Evolutionary conservation across 2,329 filamentous ascomycete genomes (phyloP), one percentile per base, ranked within the genome.

Genomic region (Ceratocystis colombiana): DNA sequence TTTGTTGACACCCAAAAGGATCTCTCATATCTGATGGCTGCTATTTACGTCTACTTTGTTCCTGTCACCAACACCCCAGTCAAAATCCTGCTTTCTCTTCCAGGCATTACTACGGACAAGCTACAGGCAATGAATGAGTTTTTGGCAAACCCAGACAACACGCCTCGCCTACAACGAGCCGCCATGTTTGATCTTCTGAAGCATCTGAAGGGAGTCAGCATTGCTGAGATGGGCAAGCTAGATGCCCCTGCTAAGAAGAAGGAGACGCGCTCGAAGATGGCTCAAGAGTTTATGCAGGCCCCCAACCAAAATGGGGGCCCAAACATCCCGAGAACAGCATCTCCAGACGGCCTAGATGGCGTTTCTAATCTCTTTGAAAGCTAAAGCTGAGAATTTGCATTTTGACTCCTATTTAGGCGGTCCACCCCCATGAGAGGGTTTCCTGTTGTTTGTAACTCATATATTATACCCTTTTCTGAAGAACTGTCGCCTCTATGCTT

Each of bases 1-100:
- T 99, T 97, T 75, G 92, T 96, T 44, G 94, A 99, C 71, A 84
- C 95, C 69, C 94, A 99, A 72, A 93, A 92, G 73, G 92, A 99
- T 64, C 81, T 99, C 25, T 93, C 91, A 0, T 84, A 86, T 25
- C 80, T 97, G 46, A 96, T 99, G 69, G 92, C 92, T 0, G 84
- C 87, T 3, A 94, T 97, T 68, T 80, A 96, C 71, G 82, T 88
- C 7, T 83, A 88, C 68, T 96, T 96, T 73, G 84, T 84, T 12
- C 79, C 83, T 0, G 75, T 83, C 41, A 92, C 88, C 6, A 72
- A 79, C 5, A 94, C 88, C 0, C 90, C 92, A 0, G 81, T 86
- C 22, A 78, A 85, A 4, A 83, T 97, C 48, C 80, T 99, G n/a
- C 78, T 91, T 3, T 88, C 84, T 22, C 77, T 99, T 28, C 93